Evolutionary conservation across 2,329 filamentous ascomycete genomes (phyloP).

Genomic region (Claviceps sp.): DNA sequence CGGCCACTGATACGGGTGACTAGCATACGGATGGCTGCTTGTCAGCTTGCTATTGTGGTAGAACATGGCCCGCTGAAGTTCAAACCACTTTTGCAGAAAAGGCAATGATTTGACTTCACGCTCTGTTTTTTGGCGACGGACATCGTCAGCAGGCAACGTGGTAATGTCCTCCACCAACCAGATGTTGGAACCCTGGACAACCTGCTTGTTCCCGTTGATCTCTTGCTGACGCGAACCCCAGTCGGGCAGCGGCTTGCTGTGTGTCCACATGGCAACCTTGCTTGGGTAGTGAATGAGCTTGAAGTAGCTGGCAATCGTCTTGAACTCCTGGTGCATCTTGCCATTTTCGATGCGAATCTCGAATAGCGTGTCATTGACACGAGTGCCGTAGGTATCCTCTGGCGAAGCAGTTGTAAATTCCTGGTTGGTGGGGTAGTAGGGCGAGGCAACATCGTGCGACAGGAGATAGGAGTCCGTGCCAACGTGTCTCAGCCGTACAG

Average conservation of each 20-base stretch:
- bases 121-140: conserved; percentile 61
- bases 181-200: conserved; percentile 77
- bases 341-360: conserved; percentile 82
- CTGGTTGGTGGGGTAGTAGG: conserved; percentile 93
- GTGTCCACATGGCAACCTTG: conserved; percentile 99
- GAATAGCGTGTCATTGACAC: conserved; percentile 82
- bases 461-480: conserved; percentile 77
- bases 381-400: conserved; percentile 58
- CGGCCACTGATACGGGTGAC: conserved; percentile 92
- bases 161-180: conserved; percentile 90
- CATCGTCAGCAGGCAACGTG: conserved; percentile 58
- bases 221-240: conserved; percentile 97
- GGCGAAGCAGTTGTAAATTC: conserved; percentile 78
- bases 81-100: conserved; percentile 89
- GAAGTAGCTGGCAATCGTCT: conserved; percentile 83
- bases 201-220: conserved; percentile 98
- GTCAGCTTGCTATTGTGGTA: conserved; percentile 98
- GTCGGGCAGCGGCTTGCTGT: conserved; percentile 85
- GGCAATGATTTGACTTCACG: conserved; percentile 71
- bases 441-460: conserved; percentile 93
- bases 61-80: conserved; percentile 97
- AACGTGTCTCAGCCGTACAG: conserved; percentile 75
- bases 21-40: conserved; percentile 91
- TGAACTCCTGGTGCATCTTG: conserved; percentile 72
- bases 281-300: conserved; percentile 90